Conservation (phyloP, 2,329 filamentous ascomycete species). For the Pestalotiopsis sp. region DNA sequence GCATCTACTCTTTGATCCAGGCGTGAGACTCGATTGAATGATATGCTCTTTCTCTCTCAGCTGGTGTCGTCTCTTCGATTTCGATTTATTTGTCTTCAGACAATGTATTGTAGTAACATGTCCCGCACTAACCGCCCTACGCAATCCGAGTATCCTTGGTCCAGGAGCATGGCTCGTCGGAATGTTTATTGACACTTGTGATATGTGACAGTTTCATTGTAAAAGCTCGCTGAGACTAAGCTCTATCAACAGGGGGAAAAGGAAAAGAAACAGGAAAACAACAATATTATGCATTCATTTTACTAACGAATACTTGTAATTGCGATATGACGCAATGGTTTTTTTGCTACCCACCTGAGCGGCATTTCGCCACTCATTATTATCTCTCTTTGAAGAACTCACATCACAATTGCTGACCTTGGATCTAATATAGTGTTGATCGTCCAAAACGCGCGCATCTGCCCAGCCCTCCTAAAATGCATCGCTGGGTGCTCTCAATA, state of each 20-base stretch:
- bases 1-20: too few relatives aligned
- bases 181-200: not conserved
- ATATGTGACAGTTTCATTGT: not conserved
- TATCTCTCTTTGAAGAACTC: not conserved
- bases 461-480: not conserved
- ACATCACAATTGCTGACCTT: not conserved
- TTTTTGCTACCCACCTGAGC: not conserved
- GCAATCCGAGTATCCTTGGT: too few relatives aligned
- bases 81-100: too few relatives aligned
- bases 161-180: not conserved
- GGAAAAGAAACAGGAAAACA: too few relatives aligned
- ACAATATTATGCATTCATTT: too few relatives aligned
- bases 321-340: too few relatives aligned
- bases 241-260: not conserved
- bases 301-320: too few relatives aligned
- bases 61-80: too few relatives aligned
- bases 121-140: too few relatives aligned
- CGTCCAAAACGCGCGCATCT: not conserved
- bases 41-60: too few relatives aligned
- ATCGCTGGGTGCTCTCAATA: slow-evolving; percentile 1
- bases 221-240: not conserved
- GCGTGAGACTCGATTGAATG: too few relatives aligned
- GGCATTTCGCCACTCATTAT: not conserved
- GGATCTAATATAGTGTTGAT: not conserved
- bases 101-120: too few relatives aligned